phyloP scores from a whole-genome alignment of 371 early-diverging fungal species.

The Actinomortierella ambigua region DNA sequence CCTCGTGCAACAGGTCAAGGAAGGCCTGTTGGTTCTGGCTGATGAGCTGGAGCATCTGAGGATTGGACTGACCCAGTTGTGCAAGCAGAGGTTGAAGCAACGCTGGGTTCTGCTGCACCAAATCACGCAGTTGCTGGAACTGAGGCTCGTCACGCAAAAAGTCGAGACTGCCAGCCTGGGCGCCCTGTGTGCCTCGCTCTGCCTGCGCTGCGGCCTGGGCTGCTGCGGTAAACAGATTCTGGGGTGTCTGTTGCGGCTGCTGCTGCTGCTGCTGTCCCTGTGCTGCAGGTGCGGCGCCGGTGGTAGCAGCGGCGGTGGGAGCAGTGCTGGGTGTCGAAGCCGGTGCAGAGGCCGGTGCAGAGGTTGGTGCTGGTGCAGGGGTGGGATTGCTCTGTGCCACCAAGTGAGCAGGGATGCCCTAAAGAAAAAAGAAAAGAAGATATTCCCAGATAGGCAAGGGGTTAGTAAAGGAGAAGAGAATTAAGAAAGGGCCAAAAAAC shows the following conservation, averaged over 20 bases:
- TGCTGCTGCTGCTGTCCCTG: slow-evolving; percentile 12
- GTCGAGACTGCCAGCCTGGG: slow-evolving; percentile 52
- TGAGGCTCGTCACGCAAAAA: slow-evolving; percentile 82
- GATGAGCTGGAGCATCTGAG: slow-evolving; percentile 81
- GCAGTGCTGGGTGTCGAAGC: slow-evolving; percentile 30
- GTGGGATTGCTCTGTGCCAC: slow-evolving; percentile 44
- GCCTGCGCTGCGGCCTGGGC: slow-evolving; percentile 54
- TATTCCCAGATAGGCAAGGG: too few relatives aligned
- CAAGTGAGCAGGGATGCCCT: slow-evolving; percentile 66
- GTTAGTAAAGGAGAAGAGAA: too few relatives aligned
- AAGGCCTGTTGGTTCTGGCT: slow-evolving; percentile 84
- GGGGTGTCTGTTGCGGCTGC: slow-evolving; percentile 17
- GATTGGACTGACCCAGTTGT: slow-evolving; percentile 85
- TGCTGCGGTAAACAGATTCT: slow-evolving; percentile 65
- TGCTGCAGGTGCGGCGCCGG: slow-evolving; percentile 17
- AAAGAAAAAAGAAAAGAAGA: background rate
- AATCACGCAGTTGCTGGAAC: slow-evolving; percentile 88
- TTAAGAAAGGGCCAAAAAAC: too few relatives aligned
- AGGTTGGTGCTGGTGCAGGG: slow-evolving; percentile 30
- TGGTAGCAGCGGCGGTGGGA: slow-evolving; percentile 9
- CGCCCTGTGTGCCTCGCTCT: slow-evolving; percentile 47
- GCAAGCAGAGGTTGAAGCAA: slow-evolving; percentile 87
- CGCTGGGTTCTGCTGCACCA: slow-evolving; percentile 87
- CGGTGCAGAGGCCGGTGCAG: slow-evolving; percentile 47
- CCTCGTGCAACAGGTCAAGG: slow-evolving; percentile 75